Base-by-base conservation (phyloP, 768 basidiomycete genomes). In the Lyophyllum shimeji region DNA sequence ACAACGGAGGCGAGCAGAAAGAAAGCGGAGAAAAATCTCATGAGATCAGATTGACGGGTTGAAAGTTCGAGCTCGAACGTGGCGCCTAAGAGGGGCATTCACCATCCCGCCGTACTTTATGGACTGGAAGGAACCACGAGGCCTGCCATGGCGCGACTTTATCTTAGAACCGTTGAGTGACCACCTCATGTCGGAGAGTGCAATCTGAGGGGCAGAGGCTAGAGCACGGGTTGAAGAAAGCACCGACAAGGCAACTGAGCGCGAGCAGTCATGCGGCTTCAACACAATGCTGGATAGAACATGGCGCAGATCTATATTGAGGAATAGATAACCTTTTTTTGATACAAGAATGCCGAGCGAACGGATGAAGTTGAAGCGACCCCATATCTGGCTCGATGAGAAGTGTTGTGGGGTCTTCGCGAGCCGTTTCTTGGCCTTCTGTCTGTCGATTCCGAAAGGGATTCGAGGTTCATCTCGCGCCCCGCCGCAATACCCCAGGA, bases 21-120 rank as follows among this genome's bases (percentile, higher is more conserved):
- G 43, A 57, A 17, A 21, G 34, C 20, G 21, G 27, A 34, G 23
- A 13, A 55, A 27, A 60, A 45, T 45, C 52, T 57, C 63, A 64
- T 62, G 15, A 21, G 29, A 29, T 4, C 29, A 23, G 42, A 0
- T n/a, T n/a, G 21, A 11, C 12, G 17, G 18, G 33, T 23, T n/a
- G 42, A 6, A 37, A 13, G 34, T 37, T 11, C 34, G 15, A 5
- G 34, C 9, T 29, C 5, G 29, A 29, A 29, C 31, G 6, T 33
- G 6, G 7, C 12, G 37, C 6, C 17, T 7, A 7, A 39, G 37
- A 3, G 3, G 17, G n/a, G 45, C 39, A 25, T 23, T 17, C 25
- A 43, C 11, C 7, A 4, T n/a, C 23, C 18, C 15, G 2, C 18
- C 21, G 24, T 27, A 6, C n/a, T 42, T 29, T 29, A 43, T 31